Conservation (phyloP, 306 rosid genomes). For the Purshia tridentata region DNA sequence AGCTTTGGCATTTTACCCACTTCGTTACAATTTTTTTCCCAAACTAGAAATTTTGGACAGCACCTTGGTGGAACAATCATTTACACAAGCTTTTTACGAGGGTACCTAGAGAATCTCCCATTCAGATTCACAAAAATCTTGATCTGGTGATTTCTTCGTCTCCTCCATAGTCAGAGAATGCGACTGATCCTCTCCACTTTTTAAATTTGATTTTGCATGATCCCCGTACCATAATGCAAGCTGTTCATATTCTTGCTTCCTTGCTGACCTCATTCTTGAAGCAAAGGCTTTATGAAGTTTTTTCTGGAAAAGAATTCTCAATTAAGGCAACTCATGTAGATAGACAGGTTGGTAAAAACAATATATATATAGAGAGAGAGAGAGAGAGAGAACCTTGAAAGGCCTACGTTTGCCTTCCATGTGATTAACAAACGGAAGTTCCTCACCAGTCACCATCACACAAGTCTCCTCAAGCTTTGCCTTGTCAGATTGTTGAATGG, state of each 20-base stretch:
- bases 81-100: slow-evolving; percentile 31
- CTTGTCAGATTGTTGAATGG: slow-evolving; percentile 26
- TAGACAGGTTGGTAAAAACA: background rate
- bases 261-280: slow-evolving; percentile 51
- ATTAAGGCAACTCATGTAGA: background rate
- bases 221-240: slow-evolving; percentile 57
- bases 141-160: slow-evolving; percentile 18
- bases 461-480: slow-evolving; percentile 64
- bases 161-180: slow-evolving; percentile 22
- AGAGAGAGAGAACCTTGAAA: slow-evolving; percentile 50
- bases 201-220: slow-evolving; percentile 20
- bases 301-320: slow-evolving; percentile 37
- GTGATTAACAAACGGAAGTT: slow-evolving; percentile 37
- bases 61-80: slow-evolving; percentile 23
- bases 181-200: slow-evolving; percentile 21
- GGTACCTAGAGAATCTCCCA: slow-evolving; percentile 77
- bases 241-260: slow-evolving; percentile 78
- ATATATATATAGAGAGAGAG: background rate
- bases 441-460: slow-evolving; percentile 62
- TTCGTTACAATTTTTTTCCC: background rate
- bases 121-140: slow-evolving; percentile 51
- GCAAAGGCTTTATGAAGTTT: slow-evolving; percentile 54
- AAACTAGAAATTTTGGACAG: slow-evolving; percentile 9
- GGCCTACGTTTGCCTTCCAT: slow-evolving; percentile 28
- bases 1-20: background rate